Conservation (phyloP, 164 flowering plant species). For the grape (Vitis vinifera) region DNA sequence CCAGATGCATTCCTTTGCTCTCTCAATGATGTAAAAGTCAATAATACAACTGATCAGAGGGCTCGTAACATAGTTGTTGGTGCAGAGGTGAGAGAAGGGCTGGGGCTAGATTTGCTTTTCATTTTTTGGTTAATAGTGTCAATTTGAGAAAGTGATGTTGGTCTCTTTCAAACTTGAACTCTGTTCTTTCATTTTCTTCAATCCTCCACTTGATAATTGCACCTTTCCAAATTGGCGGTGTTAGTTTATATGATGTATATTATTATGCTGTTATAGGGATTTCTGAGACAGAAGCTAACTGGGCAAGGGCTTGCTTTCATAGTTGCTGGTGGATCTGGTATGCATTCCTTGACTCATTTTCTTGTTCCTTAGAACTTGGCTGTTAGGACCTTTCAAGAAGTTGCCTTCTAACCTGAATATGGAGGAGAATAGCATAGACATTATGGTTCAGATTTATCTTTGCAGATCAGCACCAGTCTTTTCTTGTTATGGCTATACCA, state of each 20-base stretch:
- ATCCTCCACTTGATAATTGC: background rate
- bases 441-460: background rate
- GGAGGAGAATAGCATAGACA: background rate
- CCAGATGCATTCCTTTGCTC: conserved; percentile 99
- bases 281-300: conserved; percentile 82
- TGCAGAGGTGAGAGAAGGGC: conserved; percentile 65
- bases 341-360: conserved; percentile 7
- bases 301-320: conserved; percentile 98
- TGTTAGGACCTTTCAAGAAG: background rate
- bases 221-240: background rate
- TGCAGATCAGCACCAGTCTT: background rate
- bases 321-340: conserved; percentile 96
- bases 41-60: conserved; percentile 75
- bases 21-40: conserved; percentile 85
- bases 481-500: background rate
- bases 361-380: background rate
- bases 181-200: background rate
- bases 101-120: background rate
- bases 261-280: conserved; percentile 47
- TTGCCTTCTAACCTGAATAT: background rate
- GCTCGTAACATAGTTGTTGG: conserved; percentile 60
- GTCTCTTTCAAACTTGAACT: background rate
- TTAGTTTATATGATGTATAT: conserved; percentile 3
- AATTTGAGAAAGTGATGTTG: background rate
- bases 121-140: background rate